Base-by-base conservation (phyloP, 192 early-diverging fungal genomes). In the Umbelopsis sp. region DNA sequence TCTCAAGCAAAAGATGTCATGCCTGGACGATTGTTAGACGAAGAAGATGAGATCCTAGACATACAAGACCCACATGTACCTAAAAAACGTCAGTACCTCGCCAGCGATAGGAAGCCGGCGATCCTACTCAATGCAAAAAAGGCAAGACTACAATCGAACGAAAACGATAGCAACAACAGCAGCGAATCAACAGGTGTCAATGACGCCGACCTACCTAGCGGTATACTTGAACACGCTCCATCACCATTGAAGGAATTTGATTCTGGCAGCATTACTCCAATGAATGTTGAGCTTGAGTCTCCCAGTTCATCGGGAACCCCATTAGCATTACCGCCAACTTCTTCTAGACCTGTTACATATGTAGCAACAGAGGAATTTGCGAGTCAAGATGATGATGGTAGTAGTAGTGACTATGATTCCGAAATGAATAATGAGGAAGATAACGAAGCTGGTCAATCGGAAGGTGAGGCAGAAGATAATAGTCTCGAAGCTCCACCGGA, bases 1-100 rank as follows among this genome's bases (percentile, higher is more conserved):
- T 59, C 71, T 9, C 71, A 72, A 65, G 71, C 71, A 26, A 72
- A 65, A 20, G 71, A 72, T 38, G 71, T 72, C 0, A 41, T 65
- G 41, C 71, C 71, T 32, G 59, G 36, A 5, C 56, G 71, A 6
- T 21, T 72, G 11, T 24, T 72, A 21, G 44, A 72, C 22, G 71
- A 65, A 49, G 43, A 44, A 20, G 71, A 72, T 24, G 71, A 72
- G 36, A 14, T 2, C 20, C 8, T 14, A 11, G 56, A 34, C 26
- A 34, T 62, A 6, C 31, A 12, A 34, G 6, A 62, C 34, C 56
- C 56, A 7, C 56, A 62, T 17, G 56, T 62, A 2, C 56, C 56
- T 2, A 62, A 62, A 34, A 62, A 62, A 32, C 24, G 56, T 34
- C 56, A 62, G 34, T 62, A 62, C 26, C 56, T 62, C 10, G 24